Conservation (phyloP, 306 rosid genomes). For the Prunus davidiana region DNA sequence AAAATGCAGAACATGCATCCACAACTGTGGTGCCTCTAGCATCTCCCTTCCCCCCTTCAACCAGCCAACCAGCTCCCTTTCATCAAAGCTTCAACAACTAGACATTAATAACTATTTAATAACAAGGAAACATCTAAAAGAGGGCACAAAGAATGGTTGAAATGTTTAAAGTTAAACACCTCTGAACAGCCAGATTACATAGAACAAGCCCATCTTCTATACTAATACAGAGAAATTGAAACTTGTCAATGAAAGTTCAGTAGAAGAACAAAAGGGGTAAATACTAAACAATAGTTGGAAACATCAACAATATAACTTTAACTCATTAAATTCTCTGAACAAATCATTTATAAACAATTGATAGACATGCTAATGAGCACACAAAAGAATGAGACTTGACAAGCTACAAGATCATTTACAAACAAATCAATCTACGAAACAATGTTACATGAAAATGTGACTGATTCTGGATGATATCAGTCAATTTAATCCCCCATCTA, state of each 20-base stretch:
- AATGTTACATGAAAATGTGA: neutral
- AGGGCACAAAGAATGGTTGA: neutral
- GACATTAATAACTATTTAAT: neutral
- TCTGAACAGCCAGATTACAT: neutral
- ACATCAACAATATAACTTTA: neutral
- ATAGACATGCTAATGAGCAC: constrained; percentile 1
- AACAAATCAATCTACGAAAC: constrained; percentile 1
- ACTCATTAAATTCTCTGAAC: neutral
- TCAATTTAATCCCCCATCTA: neutral
- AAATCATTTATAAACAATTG: constrained; percentile 7
- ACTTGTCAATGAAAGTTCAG: neutral
- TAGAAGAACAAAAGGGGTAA: neutral
- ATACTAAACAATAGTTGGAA: neutral
- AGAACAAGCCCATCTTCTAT: neutral
- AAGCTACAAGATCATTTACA: constrained; percentile 14
- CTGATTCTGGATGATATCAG: neutral
- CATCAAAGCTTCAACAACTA: too few relatives aligned
- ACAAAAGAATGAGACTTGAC: constrained; percentile 1
- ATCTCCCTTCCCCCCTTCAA: neutral
- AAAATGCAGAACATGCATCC: neutral
- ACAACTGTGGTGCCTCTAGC: constrained; percentile 3
- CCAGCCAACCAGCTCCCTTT: too few relatives aligned
- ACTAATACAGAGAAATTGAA: neutral
- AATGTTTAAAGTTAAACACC: neutral
- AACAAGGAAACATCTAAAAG: neutral